Percentiles rank a stretch among this genome's conserved stretches.
Conservation (phyloP, 2,329 filamentous ascomycete genomes). For the Alternaria arbusti region DNA sequence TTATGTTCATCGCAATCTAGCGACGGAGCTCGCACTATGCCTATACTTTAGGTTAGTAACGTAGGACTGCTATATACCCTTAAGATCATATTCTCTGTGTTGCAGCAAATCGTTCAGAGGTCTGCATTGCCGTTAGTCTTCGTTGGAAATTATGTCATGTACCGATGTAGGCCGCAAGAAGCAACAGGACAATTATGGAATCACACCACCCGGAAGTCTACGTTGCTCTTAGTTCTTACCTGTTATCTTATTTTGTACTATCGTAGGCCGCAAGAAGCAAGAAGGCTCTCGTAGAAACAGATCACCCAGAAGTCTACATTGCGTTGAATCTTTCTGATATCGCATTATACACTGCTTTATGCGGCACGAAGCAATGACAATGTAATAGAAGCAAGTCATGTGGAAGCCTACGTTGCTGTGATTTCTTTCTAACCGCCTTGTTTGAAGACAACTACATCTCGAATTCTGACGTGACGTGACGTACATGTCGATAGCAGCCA, state of each 20-base stretch:
- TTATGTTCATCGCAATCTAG: background rate
- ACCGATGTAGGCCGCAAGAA: background rate
- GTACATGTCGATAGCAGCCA: background rate
- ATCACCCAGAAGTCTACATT: background rate
- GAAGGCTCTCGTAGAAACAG: rapidly evolving
- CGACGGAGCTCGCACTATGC: background rate
- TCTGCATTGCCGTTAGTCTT: background rate
- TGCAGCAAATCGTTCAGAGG: background rate
- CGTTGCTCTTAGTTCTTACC: background rate
- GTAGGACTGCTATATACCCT: background rate
- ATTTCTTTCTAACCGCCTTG: background rate
- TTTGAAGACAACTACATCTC: background rate
- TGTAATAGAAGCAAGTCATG: background rate
- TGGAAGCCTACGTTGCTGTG: background rate
- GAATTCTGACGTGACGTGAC: background rate
- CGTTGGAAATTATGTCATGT: rapidly evolving
- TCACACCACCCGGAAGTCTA: background rate
- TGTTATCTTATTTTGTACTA: background rate
- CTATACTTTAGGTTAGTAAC: rapidly evolving
- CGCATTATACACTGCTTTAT: background rate
- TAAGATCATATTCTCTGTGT: background rate
- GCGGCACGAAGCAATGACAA: background rate
- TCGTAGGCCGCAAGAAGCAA: background rate
- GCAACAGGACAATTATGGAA: background rate
- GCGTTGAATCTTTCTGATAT: background rate